Base-by-base conservation (phyloP, 2,329 filamentous ascomycete species). In the Pseudophaeomoniella oleicola region DNA sequence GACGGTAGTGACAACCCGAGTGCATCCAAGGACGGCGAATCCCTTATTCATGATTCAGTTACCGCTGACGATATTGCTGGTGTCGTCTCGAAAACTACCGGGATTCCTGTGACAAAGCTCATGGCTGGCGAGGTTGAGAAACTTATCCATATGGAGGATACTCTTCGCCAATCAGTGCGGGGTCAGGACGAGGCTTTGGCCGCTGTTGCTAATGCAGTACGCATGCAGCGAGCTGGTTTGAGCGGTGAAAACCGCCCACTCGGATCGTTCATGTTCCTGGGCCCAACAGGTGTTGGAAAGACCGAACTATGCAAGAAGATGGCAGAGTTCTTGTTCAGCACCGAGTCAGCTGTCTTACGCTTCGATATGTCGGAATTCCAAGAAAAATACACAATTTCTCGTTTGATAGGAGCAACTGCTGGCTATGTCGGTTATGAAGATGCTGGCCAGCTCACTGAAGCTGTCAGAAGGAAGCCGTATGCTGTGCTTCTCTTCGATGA, bases 291-390 rank as follows among this genome's bases (percentile, higher is more conserved):
- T 52, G 88, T 94, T 13, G 90, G 90, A 39, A 98, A 96, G 65
- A 98, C 90, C 3, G 87, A 96, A 54, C 74, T 96, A 1, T 94
- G 87, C 69, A 96, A 96, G 67, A 88, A 92, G 55, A 78, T 98
- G 48, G 90, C 90, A 2, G 73, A 72, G 39, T 96, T 94, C 63
- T 67, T 98, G 27, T 98, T 96, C 61, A 90, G 82, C 1, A 94
- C 85, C 2, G 84, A 94, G 49, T 76, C 77, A 17, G 88, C 90
- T 2, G 85, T 98, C 16, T 75, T 94, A 19, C 74, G 90, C 19
- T 96, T 96, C 57, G 90, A 96, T 58, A 96, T 96, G 90, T 84
- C 78, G 49, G 90, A 98, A 53, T 96, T 94, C 56, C 86, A 93
- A 53, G 90, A 96, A 55, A 94, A 93, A 58, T 88, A 96, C 54